These are phyloP conservation scores for Trypanosoma avium DNA, from an alignment of 208 protist genomes.

Conservation along the genomic window DNA sequence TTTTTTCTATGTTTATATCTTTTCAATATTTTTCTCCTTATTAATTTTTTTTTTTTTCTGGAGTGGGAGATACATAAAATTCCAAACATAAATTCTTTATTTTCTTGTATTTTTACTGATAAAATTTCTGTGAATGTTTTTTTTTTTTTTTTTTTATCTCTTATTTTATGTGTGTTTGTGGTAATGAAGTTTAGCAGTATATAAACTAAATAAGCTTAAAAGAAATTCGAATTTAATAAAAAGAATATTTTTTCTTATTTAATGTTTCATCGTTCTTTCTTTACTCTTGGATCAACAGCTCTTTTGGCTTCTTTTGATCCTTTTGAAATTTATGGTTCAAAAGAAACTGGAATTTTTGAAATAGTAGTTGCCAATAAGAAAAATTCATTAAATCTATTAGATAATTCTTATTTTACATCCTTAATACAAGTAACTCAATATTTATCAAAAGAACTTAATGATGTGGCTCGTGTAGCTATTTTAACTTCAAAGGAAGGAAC, in stretches of 20 bases:
- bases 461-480: conserved; percentile 49
- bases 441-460: conserved; percentile 54
- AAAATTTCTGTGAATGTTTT: too few species aligned
- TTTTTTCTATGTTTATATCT: conserved; percentile 4
- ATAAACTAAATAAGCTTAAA: too few species aligned
- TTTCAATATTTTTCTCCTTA: too few species aligned
- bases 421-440: conserved; percentile 35
- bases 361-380: conserved; percentile 32
- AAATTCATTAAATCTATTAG: conserved; percentile 60
- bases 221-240: not conserved
- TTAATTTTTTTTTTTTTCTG: too few species aligned
- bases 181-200: too few species aligned
- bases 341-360: conserved; percentile 45
- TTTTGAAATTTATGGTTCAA: conserved; percentile 39
- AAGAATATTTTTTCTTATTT: not conserved
- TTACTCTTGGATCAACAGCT: not conserved
- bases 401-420: conserved; percentile 37
- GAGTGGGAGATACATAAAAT: too few species aligned
- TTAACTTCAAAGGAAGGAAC: conserved; percentile 45
- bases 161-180: too few species aligned
- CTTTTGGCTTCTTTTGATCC: conserved; percentile 24
- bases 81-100: too few species aligned
- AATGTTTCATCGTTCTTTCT: conserved; percentile 11
- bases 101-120: not conserved
- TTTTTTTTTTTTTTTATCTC: not conserved